Base-by-base conservation (phyloP, 495 filamentous ascomycete genomes). In the Podospora appendiculata region DNA sequence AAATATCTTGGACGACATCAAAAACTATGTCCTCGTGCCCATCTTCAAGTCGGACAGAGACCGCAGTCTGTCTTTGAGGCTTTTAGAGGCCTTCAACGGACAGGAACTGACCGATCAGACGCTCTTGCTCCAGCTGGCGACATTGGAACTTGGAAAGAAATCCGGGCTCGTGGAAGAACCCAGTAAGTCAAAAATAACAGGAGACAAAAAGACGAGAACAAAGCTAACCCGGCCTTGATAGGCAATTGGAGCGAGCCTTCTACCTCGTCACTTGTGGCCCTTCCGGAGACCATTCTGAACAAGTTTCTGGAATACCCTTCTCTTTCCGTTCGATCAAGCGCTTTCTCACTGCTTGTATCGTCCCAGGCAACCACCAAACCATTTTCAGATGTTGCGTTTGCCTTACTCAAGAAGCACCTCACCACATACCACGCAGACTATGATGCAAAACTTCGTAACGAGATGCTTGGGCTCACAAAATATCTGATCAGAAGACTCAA, bases 401-500 rank as follows among this genome's bases (percentile, higher is more conserved):
- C 57, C n/a, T 73, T 82, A 2, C 74, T 95, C 19, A 68, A 78
- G 39, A 69, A 62, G 40, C 77, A 83, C 36, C 68, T 96, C 0
- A 73, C 79, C 3, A 75, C 81, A 3, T 81, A 94, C 47, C 83
- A 90, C 67, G 79, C 84, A 4, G 90, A 95, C 53, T 82, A 85
- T n/a, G 88, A 95, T 58, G 81, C 92, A 8, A 86, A 90, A 56
- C 78, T 87, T 53, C 79, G 92, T 47, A 83, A 89, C 39, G 88
- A 93, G 54, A 72, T 90, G 2, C 70, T 91, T 48, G 79, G 81
- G 35, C 65, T 83, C 46, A 80, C 83, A 12, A 84, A 80, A 14
- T 79, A 80, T 48, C 76, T 95, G 55, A 78, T 88, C 38, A 76
- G 84, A 34, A 81, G 87, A 17, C 64, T 92, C 8, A 74, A 77